phyloP scores from a whole-genome alignment of 345 rosid genomes.

The Eucalyptus urophylla region DNA sequence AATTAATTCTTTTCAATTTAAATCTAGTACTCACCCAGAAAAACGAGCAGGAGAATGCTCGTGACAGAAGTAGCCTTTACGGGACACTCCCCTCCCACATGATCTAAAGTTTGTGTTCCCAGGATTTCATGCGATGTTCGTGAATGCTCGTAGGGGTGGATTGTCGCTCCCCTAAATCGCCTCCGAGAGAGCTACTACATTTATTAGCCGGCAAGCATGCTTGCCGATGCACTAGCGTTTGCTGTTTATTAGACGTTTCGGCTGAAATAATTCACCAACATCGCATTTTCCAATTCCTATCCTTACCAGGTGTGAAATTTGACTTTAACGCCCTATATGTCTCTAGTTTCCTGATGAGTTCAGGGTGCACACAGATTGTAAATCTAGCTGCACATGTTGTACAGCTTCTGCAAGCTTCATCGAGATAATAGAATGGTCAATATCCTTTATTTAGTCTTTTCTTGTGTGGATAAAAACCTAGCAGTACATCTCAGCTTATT shows the following conservation, averaged over 20 bases:
- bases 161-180: not conserved
- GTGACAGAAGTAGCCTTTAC: too few relatives aligned
- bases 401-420: not conserved
- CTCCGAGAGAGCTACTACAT: not conserved
- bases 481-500: not conserved
- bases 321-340: not conserved
- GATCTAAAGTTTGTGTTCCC: not conserved
- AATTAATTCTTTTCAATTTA: too few relatives aligned
- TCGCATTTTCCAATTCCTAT: not conserved
- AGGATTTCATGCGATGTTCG: not conserved
- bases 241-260: not conserved
- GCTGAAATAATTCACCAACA: not conserved
- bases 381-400: not conserved
- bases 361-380: not conserved
- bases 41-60: too few relatives aligned
- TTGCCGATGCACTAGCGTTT: not conserved
- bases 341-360: not conserved
- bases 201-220: not conserved
- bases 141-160: not conserved
- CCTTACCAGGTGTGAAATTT: not conserved
- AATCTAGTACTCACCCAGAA: too few relatives aligned
- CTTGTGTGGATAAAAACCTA: not conserved
- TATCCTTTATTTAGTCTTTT: not conserved
- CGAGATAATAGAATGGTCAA: not conserved
- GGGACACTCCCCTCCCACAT: not conserved